Evolutionary conservation across 2,329 filamentous ascomycete genomes (phyloP).

Genomic region (Diplodia seriata): DNA sequence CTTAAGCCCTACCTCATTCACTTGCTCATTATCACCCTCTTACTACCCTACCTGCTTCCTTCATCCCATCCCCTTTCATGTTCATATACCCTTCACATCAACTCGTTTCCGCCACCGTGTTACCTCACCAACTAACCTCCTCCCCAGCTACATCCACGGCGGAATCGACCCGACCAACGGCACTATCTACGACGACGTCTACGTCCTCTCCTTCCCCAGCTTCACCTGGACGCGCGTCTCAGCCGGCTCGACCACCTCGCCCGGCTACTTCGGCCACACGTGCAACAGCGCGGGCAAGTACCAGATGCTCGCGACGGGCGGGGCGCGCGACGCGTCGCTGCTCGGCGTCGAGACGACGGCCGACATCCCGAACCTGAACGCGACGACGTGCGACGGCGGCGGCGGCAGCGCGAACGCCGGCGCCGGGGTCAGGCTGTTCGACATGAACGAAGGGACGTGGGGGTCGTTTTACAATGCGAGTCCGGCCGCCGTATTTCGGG

Average conservation of each 20-base stretch:
- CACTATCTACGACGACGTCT: slow-evolving; percentile 52
- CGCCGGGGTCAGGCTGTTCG: slow-evolving; percentile 34
- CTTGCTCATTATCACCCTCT: background rate
- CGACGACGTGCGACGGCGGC: slow-evolving; percentile 34
- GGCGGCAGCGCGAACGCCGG: background rate
- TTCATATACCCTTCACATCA: too few species aligned
- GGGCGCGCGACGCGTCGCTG: slow-evolving; percentile 34
- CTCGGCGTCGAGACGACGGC: slow-evolving; percentile 31
- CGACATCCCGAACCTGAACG: background rate
- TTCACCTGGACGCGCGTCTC: slow-evolving; percentile 55
- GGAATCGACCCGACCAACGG: slow-evolving; percentile 50
- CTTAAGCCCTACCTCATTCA: background rate
- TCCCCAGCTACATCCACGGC: slow-evolving; percentile 52
- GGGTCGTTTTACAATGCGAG: slow-evolving; percentile 26
- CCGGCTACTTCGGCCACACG: slow-evolving; percentile 48
- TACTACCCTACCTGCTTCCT: slow-evolving; percentile 38
- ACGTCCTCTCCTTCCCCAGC: slow-evolving; percentile 55
- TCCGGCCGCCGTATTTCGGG: background rate
- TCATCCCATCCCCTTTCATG: too few species aligned
- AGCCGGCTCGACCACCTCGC: slow-evolving; percentile 38
- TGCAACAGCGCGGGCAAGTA: slow-evolving; percentile 51
- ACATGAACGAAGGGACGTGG: slow-evolving; percentile 36
- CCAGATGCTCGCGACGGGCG: slow-evolving; percentile 54
- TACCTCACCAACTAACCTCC: background rate
- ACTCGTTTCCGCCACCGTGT: too few species aligned